A percentile compares a stretch with the other conserved stretches of the same genome.
Conservation (phyloP, 2,329 filamentous ascomycete genomes). For the Fusarium robinianum region DNA sequence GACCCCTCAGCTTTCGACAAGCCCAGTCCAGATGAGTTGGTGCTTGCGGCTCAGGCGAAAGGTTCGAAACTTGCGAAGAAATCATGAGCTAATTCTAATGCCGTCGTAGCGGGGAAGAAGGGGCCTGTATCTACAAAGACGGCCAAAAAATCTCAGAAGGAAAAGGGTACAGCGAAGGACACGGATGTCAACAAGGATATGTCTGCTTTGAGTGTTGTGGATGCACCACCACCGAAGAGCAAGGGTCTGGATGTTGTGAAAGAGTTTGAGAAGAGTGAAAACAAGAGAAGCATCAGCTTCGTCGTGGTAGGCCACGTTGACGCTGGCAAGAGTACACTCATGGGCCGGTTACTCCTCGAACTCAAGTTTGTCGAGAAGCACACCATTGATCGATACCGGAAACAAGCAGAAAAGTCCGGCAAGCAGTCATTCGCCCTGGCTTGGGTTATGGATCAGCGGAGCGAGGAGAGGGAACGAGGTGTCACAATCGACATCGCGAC, state of each 20-base stretch:
- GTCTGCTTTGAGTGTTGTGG: conserved; percentile 50
- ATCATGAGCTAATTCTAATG: conserved; percentile 59
- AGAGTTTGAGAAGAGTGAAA: conserved; percentile 75
- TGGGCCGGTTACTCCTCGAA: conserved; percentile 92
- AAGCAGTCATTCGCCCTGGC: conserved; percentile 96
- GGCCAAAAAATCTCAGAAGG: conserved; percentile 48
- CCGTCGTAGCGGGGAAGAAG: conserved; percentile 58
- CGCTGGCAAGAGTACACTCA: conserved; percentile 95
- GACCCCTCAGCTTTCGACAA: conserved; percentile 71
- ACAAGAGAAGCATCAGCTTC: conserved; percentile 85
- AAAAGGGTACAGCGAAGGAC: conserved; percentile 35
- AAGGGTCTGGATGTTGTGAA: conserved; percentile 85
- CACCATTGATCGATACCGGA: conserved; percentile 84
- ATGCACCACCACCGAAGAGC: conserved; percentile 62
- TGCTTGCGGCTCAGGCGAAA: conserved; percentile 86
- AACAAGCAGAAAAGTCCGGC: conserved; percentile 87
- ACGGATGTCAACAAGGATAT: conserved; percentile 38
- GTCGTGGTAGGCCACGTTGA: conserved; percentile 98
- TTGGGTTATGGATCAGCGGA: conserved; percentile 93
- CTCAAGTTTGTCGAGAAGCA: conserved; percentile 85
- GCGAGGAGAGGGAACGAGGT: conserved; percentile 85
- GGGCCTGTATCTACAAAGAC: conserved; percentile 45
- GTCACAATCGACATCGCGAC: conserved; percentile 97
- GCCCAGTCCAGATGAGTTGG: conserved; percentile 90
- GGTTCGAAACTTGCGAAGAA: conserved; percentile 68